phyloP scores from a whole-genome alignment of 1,284 basidiomycete genomes.

The Cutaneotrichosporon sp. region DNA sequence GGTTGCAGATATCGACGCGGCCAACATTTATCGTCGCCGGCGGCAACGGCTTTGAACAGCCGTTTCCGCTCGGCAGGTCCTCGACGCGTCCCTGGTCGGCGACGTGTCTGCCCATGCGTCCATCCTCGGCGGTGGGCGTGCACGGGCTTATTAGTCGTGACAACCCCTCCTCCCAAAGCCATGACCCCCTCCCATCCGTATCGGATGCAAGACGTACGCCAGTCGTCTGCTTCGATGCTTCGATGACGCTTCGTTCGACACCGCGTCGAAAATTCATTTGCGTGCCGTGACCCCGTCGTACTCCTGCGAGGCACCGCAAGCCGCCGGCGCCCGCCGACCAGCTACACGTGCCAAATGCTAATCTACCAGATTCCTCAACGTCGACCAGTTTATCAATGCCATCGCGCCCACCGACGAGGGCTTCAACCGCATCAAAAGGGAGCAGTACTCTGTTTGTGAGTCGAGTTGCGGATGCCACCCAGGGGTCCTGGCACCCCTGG shows the following conservation, averaged over 20 bases:
- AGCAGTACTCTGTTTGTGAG: slow-evolving; percentile 69
- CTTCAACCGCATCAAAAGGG: slow-evolving; percentile 72
- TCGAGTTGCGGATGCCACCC: no score
- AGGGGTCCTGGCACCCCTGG: no score
- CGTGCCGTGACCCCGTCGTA: neutral
- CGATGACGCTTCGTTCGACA: no score
- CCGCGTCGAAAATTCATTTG: slow-evolving; percentile 1
- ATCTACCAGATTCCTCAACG: slow-evolving; percentile 62
- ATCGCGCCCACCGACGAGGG: slow-evolving; percentile 75
- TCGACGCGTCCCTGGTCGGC: neutral
- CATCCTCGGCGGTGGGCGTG: neutral
- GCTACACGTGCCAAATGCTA: neutral
- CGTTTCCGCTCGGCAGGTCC: neutral
- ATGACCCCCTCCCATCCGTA: no score
- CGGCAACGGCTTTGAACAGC: neutral
- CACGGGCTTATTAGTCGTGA: no score
- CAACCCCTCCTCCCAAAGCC: no score
- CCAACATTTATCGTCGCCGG: neutral
- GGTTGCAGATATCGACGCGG: no score
- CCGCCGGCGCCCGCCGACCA: no score
- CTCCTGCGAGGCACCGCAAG: no score
- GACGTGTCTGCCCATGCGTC: neutral
- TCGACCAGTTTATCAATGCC: slow-evolving; percentile 82
- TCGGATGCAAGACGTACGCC: no score
- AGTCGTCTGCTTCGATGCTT: no score